Base-by-base conservation (phyloP, 331 rosid genomes). In the Ulmus americana region DNA sequence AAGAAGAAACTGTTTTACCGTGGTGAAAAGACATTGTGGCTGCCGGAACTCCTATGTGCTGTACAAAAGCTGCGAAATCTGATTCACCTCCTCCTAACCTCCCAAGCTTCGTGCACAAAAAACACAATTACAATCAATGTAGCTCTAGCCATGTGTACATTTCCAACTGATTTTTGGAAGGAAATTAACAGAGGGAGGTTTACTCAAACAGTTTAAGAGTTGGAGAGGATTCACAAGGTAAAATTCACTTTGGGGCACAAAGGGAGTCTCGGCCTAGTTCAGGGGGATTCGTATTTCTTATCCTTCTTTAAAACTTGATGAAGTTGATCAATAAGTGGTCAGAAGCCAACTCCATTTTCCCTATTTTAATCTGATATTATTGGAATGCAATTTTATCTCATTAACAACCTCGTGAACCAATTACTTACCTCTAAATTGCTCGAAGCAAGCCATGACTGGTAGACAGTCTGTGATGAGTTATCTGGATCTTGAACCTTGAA, bases 31-130 rank as follows among this genome's bases (percentile, higher is more conserved):
- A 58, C 16, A 84, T 49, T 20, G 73, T 80, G 59, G 72, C 72
- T 52, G 90, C 82, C 10, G 96, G 96, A 75, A 88, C 84, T 74
- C 96, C 96, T 53, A 79, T 74, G 76, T 88, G 85, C 18, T 86
- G 90, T 69, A 88, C 65, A 73, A 88, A 88, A 51, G 96, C 63
- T 65, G 81, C 76, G 42, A 80, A 86, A 66, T 88, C 95, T 67
- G 95, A 83, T 72, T 80, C 85, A 65, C 87, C 86, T 56, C 86
- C 79, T 68, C 88, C 87, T 73, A 86, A 65, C 69, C 95, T 80
- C 60, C 77, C 87, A 67, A 88, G 50, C 94, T 84, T 74, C 15
- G 53, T 54, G 59, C 10, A 20, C 10, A 68, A 13, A 68, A 2
- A 59, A 78, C 43, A 39, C 8, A 4, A 52, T 14, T 7, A 20